Evolutionary conservation across 345 rosid species (phyloP), one percentile per base, ranked within the genome.

Genomic region (Balakata baccata): DNA sequence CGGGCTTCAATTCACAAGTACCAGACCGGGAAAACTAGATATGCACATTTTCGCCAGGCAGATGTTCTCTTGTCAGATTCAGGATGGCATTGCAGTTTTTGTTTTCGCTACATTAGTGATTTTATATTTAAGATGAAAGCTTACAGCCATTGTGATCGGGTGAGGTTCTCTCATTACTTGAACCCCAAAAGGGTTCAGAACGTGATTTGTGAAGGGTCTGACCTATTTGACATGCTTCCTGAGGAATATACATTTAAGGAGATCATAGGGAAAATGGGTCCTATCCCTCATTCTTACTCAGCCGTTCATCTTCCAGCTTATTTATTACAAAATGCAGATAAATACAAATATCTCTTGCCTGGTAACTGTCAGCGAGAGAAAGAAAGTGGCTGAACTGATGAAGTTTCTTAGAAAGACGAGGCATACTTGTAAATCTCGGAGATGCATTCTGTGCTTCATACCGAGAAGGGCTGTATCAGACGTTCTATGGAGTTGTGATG

Each of bases 81-180:
- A 0, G 98, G 98, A 12, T 94, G 97, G 98, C 98, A 92, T 79
- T 94, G 98, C 74, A 94, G 98, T 84, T 94, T 94, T 81, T 94
- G 97, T 75, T 94, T 94, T 79, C 89, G 97, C 54, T 77, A 64
- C 77, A 87, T 94, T 43, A 86, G 78, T 18, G 90, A 90, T 74
- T 94, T 94, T 68, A 60, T 89, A 49, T 94, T 94, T 85, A 94
- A 94, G 89, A 94, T 94, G 98, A 90, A 88, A 79, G 98, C 98
- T 37, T 94, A 94, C 71, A 94, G 97, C 75, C 98, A 94, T 81
- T 79, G 81, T 2, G 98, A 94, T 77, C 81, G 98, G 18, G 97
- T 92, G 66, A 85, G 97, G 70, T 94, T 94, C 80, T 68, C 91
- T 79, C 97, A 89, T 84, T 94, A 86, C 80, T 80, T 94, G 84